Conservation (phyloP, 1,284 basidiomycete species). For the Ganoderma resinaceum region DNA sequence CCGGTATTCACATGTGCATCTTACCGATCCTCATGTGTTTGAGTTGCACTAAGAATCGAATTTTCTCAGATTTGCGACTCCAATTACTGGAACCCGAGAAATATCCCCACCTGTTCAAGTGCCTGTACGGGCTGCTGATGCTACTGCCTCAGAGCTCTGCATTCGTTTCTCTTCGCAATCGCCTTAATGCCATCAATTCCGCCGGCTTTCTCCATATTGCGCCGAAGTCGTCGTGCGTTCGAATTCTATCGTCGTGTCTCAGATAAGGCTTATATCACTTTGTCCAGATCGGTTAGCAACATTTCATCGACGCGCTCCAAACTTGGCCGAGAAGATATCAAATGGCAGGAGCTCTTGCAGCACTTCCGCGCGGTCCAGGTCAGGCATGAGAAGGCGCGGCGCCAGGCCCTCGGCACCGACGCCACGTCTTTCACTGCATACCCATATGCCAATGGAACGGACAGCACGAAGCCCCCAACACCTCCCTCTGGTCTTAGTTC, state of each 20-base stretch:
- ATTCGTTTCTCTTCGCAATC: constrained; percentile 94
- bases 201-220: constrained; percentile 92
- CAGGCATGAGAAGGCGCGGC: constrained; percentile 86
- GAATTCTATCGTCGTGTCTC: not conserved
- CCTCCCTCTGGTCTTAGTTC: constrained; percentile 14
- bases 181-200: constrained; percentile 94
- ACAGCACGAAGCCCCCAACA: constrained; percentile 25
- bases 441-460: constrained; percentile 22
- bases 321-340: constrained; percentile 86
- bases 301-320: constrained; percentile 70
- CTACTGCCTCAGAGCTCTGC: constrained; percentile 96
- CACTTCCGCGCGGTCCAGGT: constrained; percentile 88
- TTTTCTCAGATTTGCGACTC: constrained; percentile 84
- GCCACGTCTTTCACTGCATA: constrained; percentile 45
- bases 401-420: constrained; percentile 68
- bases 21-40: not conserved
- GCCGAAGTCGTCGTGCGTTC: constrained; percentile 73
- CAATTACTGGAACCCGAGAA: constrained; percentile 97
- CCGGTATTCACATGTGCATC: constrained; percentile 95
- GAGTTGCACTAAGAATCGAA: not conserved
- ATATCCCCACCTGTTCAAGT: constrained; percentile 97
- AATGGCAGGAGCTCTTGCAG: constrained; percentile 90
- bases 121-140: constrained; percentile 97
- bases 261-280: not conserved
- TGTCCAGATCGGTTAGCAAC: constrained; percentile 42